Evolutionary conservation across 495 filamentous ascomycete species (phyloP), one percentile per base, ranked within the genome.

Genomic region (Neurospora sp.): DNA sequence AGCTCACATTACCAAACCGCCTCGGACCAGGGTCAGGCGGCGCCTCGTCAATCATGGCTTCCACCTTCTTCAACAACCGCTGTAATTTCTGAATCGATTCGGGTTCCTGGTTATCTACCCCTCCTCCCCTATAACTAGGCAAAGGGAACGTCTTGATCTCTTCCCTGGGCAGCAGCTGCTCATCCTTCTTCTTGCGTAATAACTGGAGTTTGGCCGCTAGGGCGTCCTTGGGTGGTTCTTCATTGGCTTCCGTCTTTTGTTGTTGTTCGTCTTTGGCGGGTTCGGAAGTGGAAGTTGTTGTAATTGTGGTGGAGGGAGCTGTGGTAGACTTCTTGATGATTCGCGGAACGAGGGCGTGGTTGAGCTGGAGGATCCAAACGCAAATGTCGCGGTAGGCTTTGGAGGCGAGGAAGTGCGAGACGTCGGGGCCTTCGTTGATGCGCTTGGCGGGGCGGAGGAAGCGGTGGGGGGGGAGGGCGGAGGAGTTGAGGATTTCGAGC

Each of bases 1-100:
- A 98, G 74, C 90, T 92, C 53, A 92, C 82, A 80, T 99, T 98
- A 6, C 96, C 96, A 79, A 98, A 99, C 70, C 96, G 85, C 39
- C 96, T 84, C 12, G 94, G 94, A 31, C 95, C 94, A 16, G 86
- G 86, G 76, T 97, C 92, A 8, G 94, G 94, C 10, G 95, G 96
- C 6, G 88, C 90, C 79, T 94, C 90, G 5, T 91, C 87, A 61
- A 97, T 89, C 37, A 95, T 87, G 5, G 81, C 83, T 74, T 89
- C 88, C 5, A 95, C 82, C 35, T 78, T 85, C 6, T 83, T 81
- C 11, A 97, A 80, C 41, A 97, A 78, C 69, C 81, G 77, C 74
- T 89, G 88, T 5, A 98, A 82, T 42, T 85, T 85, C 35, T 81
- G 80, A n/a, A 97, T 85, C 3, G 90, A 86, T 27, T 74, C 80